phyloP scores from a whole-genome alignment of 192 early-diverging fungal genomes.

The Cladochytrium replicatum region DNA sequence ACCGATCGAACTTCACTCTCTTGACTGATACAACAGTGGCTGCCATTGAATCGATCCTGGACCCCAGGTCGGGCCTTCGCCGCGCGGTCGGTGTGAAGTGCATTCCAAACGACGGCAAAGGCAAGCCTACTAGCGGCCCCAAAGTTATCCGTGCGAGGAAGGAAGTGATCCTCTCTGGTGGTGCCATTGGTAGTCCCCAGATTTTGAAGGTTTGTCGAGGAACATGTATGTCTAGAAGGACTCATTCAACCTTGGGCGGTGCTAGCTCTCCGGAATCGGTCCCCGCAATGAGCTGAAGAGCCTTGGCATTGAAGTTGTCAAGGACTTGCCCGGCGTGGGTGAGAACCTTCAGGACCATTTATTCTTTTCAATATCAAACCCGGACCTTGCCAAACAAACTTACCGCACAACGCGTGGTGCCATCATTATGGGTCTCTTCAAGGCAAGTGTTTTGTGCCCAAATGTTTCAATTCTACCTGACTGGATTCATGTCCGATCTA shows the following conservation, averaged over 20 bases:
- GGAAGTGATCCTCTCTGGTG: constrained; percentile 10
- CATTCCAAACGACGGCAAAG: too few species aligned
- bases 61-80: not conserved
- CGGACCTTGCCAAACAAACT: constrained; percentile 3
- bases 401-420: not conserved
- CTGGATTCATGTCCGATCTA: too few species aligned
- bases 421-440: not conserved
- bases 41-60: not conserved
- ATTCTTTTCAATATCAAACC: not conserved
- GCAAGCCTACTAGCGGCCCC: too few species aligned
- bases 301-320: constrained; percentile 3
- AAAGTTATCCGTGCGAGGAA: constrained; percentile 6
- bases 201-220: constrained; percentile 12
- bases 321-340: constrained; percentile 15
- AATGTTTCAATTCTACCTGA: too few species aligned
- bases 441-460: too few species aligned
- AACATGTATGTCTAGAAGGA: too few species aligned
- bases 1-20: constrained; percentile 9
- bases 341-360: constrained; percentile 15
- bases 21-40: not conserved
- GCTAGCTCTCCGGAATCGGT: too few species aligned
- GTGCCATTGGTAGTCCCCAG: constrained; percentile 8
- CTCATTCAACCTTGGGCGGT: too few species aligned
- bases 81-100: too few species aligned
- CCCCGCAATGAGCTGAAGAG: not conserved